Evolutionary conservation across 2,329 filamentous ascomycete species (phyloP).

Genomic region (Aspergillus sp.): DNA sequence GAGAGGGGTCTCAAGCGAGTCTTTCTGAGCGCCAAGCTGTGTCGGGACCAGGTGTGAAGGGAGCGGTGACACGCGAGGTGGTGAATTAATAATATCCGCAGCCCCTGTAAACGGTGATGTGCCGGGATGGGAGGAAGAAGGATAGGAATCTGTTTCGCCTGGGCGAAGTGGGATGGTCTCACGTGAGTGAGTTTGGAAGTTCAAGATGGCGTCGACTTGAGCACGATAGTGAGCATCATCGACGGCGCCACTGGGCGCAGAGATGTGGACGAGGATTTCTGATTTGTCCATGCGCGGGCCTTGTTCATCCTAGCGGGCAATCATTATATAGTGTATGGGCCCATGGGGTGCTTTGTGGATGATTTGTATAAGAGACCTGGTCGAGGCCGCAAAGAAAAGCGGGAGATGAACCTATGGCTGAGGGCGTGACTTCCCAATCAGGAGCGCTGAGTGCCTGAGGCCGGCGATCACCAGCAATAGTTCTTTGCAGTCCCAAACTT

Average conservation of each 20-base stretch:
- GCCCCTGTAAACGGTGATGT: not conserved
- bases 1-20: slow-evolving; percentile 34
- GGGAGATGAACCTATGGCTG: too few species aligned
- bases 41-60: not conserved
- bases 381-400: not conserved
- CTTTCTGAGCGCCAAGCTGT: slow-evolving; percentile 9
- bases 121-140: not conserved
- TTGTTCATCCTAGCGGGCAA: slow-evolving; percentile 1
- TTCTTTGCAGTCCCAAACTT: not conserved
- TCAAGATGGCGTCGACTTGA: slow-evolving; percentile 38
- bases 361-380: not conserved
- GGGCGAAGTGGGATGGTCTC: slow-evolving; percentile 17
- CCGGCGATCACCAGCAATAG: slow-evolving; percentile 11
- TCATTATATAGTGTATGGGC: not conserved
- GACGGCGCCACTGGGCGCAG: slow-evolving; percentile 35
- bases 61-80: not conserved
- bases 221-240: slow-evolving; percentile 42
- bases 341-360: not conserved
- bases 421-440: slow-evolving; percentile 2
- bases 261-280: slow-evolving; percentile 45
- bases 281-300: slow-evolving; percentile 22
- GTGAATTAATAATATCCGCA: not conserved
- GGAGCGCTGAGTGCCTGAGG: slow-evolving; percentile 10
- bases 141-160: not conserved
- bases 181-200: slow-evolving; percentile 32